These are phyloP conservation scores for Tetrahymena borealis DNA, from an alignment of 73 alveolate genomes.

Conservation along the genomic window DNA sequence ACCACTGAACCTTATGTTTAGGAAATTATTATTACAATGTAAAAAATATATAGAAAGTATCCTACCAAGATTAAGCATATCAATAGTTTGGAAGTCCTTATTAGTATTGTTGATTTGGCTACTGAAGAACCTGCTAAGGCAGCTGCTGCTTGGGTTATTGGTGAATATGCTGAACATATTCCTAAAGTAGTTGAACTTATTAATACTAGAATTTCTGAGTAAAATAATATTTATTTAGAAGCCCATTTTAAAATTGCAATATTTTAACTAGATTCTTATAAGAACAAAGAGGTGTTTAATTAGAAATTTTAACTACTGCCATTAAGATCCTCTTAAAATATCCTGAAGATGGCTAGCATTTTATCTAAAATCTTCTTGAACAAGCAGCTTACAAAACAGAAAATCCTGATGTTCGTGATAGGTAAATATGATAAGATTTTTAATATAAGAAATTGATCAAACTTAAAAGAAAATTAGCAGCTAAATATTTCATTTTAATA, in stretches of 20 bases:
- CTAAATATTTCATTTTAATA: too few species aligned
- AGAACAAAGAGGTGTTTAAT: conserved; percentile 53
- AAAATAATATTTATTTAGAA: conserved; percentile 20
- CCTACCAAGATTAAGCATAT: not conserved
- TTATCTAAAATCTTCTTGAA: conserved; percentile 43
- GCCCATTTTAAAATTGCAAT: conserved; percentile 34
- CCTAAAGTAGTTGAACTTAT: conserved; percentile 55
- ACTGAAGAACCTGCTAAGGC: conserved; percentile 23
- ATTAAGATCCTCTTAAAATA: conserved; percentile 25
- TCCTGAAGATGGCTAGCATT: conserved; percentile 26
- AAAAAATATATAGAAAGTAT: conserved; percentile 17
- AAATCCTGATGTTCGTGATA: conserved; percentile 68
- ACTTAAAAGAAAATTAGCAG: too few species aligned
- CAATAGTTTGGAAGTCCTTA: conserved; percentile 13
- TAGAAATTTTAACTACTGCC: conserved; percentile 32
- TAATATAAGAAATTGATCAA: not conserved
- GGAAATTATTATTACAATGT: conserved; percentile 16
- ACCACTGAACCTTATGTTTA: conserved; percentile 8
- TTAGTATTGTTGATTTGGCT: conserved; percentile 9
- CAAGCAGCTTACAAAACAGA: conserved; percentile 50
- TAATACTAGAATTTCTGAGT: conserved; percentile 44
- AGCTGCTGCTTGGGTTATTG: conserved; percentile 33
- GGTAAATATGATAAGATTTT: not conserved
- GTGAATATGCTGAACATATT: conserved; percentile 32
- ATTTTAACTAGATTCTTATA: conserved; percentile 40